Conservation (phyloP, 768 basidiomycete genomes). For the Macrolepiota dolichaula region DNA sequence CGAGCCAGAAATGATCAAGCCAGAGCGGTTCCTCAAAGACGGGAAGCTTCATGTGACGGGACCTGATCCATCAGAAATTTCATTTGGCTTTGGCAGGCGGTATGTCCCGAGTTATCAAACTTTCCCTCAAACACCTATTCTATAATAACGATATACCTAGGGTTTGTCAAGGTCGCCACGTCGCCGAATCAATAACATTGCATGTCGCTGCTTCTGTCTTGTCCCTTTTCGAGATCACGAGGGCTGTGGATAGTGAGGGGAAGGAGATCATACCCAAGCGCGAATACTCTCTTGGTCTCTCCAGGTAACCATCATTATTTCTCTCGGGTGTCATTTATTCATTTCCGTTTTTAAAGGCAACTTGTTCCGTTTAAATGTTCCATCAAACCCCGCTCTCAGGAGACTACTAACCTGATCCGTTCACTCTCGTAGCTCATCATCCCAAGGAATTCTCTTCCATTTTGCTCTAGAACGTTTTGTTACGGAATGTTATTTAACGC, state of each 20-base stretch:
- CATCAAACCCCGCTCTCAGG: slow-evolving; percentile 40
- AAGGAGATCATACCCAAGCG: too few relatives aligned
- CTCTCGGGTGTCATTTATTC: too few relatives aligned
- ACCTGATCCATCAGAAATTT: slow-evolving; percentile 41
- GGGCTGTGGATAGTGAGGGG: slow-evolving; percentile 14
- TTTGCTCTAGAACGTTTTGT: too few relatives aligned
- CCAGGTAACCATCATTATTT: too few relatives aligned
- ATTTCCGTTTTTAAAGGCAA: too few relatives aligned
- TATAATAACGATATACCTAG: slow-evolving; percentile 27
- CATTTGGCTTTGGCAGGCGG: slow-evolving; percentile 58
- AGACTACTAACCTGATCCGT: slow-evolving; percentile 23
- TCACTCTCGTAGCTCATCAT: background rate
- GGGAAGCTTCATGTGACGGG: slow-evolving; percentile 22
- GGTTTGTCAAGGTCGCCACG: slow-evolving; percentile 50
- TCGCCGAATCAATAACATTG: slow-evolving; percentile 47
- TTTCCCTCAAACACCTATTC: background rate
- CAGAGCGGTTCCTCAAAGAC: slow-evolving; percentile 44
- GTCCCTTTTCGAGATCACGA: slow-evolving; percentile 40
- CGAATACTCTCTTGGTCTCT: too few relatives aligned
- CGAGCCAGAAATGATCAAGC: slow-evolving; percentile 42
- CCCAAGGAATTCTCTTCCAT: background rate
- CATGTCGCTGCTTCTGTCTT: slow-evolving; percentile 40
- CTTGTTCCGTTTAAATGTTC: slow-evolving; percentile 22
- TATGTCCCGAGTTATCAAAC: slow-evolving; percentile 17
- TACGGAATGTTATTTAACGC: too few relatives aligned